phyloP scores from a whole-genome alignment of 768 basidiomycete species.

The Suillus luteus region DNA sequence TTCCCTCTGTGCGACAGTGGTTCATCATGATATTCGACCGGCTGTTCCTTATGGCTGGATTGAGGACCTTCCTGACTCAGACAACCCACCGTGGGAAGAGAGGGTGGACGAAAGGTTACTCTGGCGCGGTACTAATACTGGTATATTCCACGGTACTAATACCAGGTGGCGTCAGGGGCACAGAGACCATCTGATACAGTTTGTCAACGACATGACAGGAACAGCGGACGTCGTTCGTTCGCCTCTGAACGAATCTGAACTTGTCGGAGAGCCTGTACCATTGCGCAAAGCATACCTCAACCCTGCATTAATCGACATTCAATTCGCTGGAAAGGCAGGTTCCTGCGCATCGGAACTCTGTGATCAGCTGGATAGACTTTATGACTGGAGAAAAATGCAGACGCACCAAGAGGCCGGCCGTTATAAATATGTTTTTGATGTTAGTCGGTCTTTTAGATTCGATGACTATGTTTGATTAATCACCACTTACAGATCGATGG shows the following conservation, averaged over 20 bases:
- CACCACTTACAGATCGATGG: conserved; percentile 50
- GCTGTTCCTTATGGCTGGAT: conserved; percentile 51
- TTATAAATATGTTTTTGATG: conserved; percentile 64
- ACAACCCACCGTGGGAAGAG: conserved; percentile 66
- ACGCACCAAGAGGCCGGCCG: conserved; percentile 48
- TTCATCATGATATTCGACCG: conserved; percentile 60
- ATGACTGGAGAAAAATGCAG: conserved; percentile 52
- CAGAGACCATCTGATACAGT: conserved; percentile 47
- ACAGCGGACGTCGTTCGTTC: conserved; percentile 42
- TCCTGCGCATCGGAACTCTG: conserved; percentile 39
- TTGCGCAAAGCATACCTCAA: conserved; percentile 45
- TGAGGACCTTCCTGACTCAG: conserved; percentile 40
- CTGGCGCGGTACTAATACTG: conserved; percentile 79
- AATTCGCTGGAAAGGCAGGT: conserved; percentile 43
- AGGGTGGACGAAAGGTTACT: conserved; percentile 62
- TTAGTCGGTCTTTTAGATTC: conserved; percentile 29
- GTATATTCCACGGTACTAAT: conserved; percentile 45
- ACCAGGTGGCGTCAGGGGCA: conserved; percentile 55
- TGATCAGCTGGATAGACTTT: conserved; percentile 43
- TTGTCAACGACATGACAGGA: conserved; percentile 43
- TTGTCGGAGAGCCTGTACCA: conserved; percentile 37
- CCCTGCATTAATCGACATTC: conserved; percentile 61
- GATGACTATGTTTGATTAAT: not conserved
- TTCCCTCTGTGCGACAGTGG: conserved; percentile 47
- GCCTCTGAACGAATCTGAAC: conserved; percentile 25